Conservation (phyloP, 1,284 basidiomycete species). For the Irpex rosettiformis region DNA sequence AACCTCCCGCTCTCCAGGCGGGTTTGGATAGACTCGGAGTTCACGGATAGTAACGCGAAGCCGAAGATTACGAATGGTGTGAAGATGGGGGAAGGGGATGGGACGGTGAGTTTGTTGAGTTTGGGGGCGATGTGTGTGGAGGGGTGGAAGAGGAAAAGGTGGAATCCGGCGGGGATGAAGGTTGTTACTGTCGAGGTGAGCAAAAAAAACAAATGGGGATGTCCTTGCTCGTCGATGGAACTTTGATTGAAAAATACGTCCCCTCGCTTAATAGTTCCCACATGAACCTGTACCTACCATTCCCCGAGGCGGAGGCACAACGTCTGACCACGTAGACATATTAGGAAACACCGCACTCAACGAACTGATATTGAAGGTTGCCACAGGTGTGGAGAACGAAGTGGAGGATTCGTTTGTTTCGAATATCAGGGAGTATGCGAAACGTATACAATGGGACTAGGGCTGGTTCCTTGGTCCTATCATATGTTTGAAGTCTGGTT, state of each 20-base stretch:
- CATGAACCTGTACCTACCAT: slow-evolving; percentile 78
- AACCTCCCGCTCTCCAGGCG: slow-evolving; percentile 58
- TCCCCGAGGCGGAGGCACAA: slow-evolving; percentile 88
- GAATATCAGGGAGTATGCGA: slow-evolving; percentile 75
- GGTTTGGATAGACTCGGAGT: slow-evolving; percentile 83
- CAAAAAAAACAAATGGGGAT: neutral
- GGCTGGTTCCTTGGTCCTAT: neutral
- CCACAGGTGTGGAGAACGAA: slow-evolving; percentile 71
- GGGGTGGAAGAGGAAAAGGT: slow-evolving; percentile 88
- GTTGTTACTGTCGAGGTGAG: slow-evolving; percentile 83
- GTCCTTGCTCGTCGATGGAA: too few relatives aligned
- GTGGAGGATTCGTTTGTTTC: slow-evolving; percentile 77
- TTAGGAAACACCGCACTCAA: slow-evolving; percentile 87
- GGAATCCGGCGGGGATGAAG: slow-evolving; percentile 92
- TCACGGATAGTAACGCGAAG: slow-evolving; percentile 57
- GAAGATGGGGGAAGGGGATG: slow-evolving; percentile 92
- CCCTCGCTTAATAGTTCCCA: slow-evolving; percentile 58
- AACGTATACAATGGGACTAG: slow-evolving; percentile 74
- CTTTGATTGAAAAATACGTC: neutral
- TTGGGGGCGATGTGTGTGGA: slow-evolving; percentile 95
- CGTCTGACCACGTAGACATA: slow-evolving; percentile 92
- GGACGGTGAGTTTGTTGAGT: slow-evolving; percentile 88
- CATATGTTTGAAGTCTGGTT: too few relatives aligned
- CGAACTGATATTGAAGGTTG: slow-evolving; percentile 88
- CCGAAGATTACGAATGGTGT: slow-evolving; percentile 84